Conservation (phyloP, 192 early-diverging fungal species). For the Ramicandelaber brevisporus region DNA sequence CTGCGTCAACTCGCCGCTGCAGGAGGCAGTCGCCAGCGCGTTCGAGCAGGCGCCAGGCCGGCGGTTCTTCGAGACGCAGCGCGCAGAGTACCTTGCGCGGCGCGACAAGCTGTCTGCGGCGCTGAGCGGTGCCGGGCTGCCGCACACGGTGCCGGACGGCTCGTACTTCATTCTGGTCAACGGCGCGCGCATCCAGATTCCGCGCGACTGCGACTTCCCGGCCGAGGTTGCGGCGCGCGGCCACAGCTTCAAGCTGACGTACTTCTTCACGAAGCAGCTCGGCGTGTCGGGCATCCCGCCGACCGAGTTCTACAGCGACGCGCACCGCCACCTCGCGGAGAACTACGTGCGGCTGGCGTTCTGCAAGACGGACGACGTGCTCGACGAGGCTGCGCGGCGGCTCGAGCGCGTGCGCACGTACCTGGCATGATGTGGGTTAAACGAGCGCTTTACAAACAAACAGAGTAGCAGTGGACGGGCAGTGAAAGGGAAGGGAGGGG, state of each 20-base stretch:
- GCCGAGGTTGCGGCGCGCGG: conserved; percentile 27
- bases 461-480: too few species aligned
- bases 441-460: too few species aligned
- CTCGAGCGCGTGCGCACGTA: conserved; percentile 29
- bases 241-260: conserved; percentile 48
- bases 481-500: too few species aligned
- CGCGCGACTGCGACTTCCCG: conserved; percentile 29
- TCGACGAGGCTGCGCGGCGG: conserved; percentile 43
- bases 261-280: conserved; percentile 64
- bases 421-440: too few species aligned
- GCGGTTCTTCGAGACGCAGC: conserved; percentile 42
- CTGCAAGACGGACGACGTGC: conserved; percentile 67
- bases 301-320: conserved; percentile 59
- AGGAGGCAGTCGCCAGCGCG: conserved; percentile 55
- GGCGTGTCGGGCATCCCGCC: conserved; percentile 85
- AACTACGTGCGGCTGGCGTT: conserved; percentile 73
- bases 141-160: conserved; percentile 67
- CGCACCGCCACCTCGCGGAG: conserved; percentile 33
- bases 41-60: conserved; percentile 31
- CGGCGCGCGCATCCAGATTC: conserved; percentile 33
- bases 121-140: conserved; percentile 38
- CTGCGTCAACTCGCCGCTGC: conserved; percentile 67
- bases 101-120: conserved; percentile 44
- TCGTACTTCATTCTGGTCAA: conserved; percentile 85
- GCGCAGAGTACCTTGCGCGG: conserved; percentile 32